Percentiles rank a stretch among this genome's conserved stretches.
These are phyloP conservation scores for Capniomyces stellatus DNA, from an alignment of 371 early-diverging fungal genomes.

Conservation along the genomic window DNA sequence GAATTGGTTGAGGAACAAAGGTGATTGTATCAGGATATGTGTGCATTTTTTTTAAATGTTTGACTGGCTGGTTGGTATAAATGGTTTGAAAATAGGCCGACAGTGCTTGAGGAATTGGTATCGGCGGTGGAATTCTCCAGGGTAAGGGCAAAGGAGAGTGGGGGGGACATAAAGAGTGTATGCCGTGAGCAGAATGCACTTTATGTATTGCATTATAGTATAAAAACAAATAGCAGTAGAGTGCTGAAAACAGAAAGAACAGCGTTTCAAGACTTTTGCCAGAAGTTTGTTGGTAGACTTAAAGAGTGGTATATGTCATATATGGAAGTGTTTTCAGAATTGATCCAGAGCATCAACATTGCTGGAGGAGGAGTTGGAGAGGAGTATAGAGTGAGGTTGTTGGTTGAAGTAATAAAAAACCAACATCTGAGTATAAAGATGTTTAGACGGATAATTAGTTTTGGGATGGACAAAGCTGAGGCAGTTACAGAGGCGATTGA, in stretches of 20 bases:
- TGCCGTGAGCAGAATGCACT: conserved; percentile 32
- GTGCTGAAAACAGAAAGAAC: conserved; percentile 42
- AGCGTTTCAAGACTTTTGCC: neutral
- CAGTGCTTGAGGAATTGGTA: neutral
- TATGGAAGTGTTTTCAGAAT: neutral
- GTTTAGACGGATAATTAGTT: neutral
- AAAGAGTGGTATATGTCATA: neutral
- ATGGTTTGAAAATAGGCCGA: conserved; percentile 2
- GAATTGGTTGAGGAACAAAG: no score
- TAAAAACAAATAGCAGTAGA: conserved; percentile 61
- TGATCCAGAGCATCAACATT: neutral
- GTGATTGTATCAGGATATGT: no score
- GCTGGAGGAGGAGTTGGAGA: no score
- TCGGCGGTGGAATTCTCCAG: neutral
- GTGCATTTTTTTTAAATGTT: no score
- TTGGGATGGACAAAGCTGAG: neutral
- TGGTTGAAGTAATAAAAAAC: neutral
- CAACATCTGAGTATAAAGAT: neutral
- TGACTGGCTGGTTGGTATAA: neutral
- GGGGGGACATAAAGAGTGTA: neutral
- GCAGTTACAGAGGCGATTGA: neutral
- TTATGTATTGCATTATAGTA: conserved; percentile 54
- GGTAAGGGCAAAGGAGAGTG: neutral
- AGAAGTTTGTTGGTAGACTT: neutral
- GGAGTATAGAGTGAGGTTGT: no score